Base-by-base conservation (phyloP, 139 green algal genomes). In the Chloropicon primus region DNA sequence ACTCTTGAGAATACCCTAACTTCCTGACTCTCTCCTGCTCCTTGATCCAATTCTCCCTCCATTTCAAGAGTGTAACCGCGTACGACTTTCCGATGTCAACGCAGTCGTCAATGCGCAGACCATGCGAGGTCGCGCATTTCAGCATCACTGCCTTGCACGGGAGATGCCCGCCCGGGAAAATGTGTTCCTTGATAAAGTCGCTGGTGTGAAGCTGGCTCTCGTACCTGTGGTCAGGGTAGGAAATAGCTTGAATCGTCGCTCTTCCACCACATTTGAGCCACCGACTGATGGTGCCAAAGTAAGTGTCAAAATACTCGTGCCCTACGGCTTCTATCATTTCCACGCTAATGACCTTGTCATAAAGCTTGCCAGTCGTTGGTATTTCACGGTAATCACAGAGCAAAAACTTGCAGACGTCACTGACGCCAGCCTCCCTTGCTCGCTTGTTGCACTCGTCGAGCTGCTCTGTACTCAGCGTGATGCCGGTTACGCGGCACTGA, bases 321-420 rank as follows among this genome's bases (percentile, higher is more conserved):
- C 94, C 94, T 54, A 98, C 94, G 0, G 94, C 94, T 87, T 98
- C 94, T 28, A 98, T 95, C 94, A 98, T 98, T 86, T 98, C 94
- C 77, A 87, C 84, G 72, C 25, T 41, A 28, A 75, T 28, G 5
- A 75, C 72, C 21, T 17, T 75, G 72, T 75, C 72, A 17, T 23
- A 75, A 75, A 5, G 72, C 72, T 17, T 17, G 5, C 24, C 5
- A 5, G 5, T 27, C 5, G 5, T 75, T 17, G 25, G 17, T 28
- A 17, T 28, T 75, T 75, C 25, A 28, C 93, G 84, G 88, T 98
- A 98, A 87, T 98, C 94, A 74, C 90, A 96, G 79, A 97, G 92
- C 2, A 93, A 72, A 22, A 98, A 88, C 0, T 85, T 89, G 71
- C 97, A 85, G 1, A 78, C 81, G 82, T 96, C 88, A 26, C 87